Conservation (phyloP, 257 asterid genomes). For the Gardenia jasminoides region DNA sequence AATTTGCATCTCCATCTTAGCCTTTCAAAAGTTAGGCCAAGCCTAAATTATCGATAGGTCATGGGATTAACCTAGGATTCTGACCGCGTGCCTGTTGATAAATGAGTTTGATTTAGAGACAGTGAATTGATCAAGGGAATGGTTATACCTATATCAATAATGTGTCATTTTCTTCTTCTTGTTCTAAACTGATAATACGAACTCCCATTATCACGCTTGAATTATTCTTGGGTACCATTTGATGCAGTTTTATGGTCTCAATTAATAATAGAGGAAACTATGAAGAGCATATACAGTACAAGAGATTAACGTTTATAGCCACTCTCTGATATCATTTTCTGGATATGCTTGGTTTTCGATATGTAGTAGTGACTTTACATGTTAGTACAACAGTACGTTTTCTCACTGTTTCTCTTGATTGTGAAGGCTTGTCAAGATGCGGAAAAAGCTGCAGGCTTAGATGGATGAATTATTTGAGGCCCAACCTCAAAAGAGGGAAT, state of each 20-base stretch:
- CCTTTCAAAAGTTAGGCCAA: background rate
- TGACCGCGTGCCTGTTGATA: background rate
- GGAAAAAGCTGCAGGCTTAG: conserved; percentile 65
- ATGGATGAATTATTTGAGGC: conserved; percentile 58
- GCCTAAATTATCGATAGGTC: background rate
- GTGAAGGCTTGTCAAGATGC: conserved; percentile 49
- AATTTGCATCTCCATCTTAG: background rate
- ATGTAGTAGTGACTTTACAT: background rate
- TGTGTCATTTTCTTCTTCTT: background rate
- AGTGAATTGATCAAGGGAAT: background rate
- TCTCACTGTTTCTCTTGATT: background rate
- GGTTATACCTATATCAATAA: background rate
- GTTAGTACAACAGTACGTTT: background rate
- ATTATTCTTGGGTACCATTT: background rate
- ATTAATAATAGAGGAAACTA: background rate
- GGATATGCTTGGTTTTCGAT: too few species aligned
- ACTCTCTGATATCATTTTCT: background rate
- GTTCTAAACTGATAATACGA: background rate
- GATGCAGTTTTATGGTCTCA: background rate
- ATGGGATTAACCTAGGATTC: background rate
- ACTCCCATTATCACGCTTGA: background rate
- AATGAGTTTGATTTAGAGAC: background rate
- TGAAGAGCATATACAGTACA: background rate
- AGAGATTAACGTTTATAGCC: background rate
- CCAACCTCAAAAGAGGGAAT: conserved; percentile 42